These are phyloP conservation scores for Hypoxylon sp. DNA, from an alignment of 2,329 filamentous ascomycete species.

Conservation along the genomic window DNA sequence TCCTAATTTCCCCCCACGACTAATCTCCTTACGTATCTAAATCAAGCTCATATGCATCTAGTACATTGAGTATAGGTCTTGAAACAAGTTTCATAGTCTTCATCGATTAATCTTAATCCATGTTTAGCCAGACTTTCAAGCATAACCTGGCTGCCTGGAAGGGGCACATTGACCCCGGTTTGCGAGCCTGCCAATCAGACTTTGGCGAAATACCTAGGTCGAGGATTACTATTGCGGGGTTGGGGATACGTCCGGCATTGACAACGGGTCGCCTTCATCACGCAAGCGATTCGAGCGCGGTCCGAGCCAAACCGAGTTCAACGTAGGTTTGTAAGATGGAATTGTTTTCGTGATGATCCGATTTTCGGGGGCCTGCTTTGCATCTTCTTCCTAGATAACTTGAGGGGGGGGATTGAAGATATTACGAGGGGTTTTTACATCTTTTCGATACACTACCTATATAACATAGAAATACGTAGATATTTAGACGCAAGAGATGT, in stretches of 20 bases:
- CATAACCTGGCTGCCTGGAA: constrained; percentile 5
- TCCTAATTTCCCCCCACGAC: neutral
- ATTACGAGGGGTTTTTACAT: neutral
- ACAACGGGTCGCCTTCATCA: constrained; percentile 3
- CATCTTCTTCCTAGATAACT: neutral
- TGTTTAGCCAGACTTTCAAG: constrained; percentile 1
- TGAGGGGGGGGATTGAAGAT: neutral
- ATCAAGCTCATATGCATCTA: neutral
- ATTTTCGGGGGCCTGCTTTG: neutral
- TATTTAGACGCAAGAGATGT: constrained; percentile 27
- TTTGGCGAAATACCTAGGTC: constrained; percentile 5
- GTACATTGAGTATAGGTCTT: neutral
- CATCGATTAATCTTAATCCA: neutral
- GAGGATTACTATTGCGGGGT: constrained; percentile 32
- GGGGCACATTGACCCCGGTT: neutral
- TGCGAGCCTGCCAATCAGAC: constrained; percentile 27
- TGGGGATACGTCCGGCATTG: constrained; percentile 29
- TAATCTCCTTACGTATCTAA: neutral
- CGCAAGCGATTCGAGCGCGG: constrained; percentile 4
- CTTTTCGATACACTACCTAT: constrained; percentile 1
- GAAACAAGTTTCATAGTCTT: neutral
- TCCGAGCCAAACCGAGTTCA: constrained; percentile 21
- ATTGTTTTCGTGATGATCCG: neutral
- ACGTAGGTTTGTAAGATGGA: neutral
- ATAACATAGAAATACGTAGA: neutral